These are phyloP conservation scores for Ilyonectria destructans DNA, from an alignment of 2,329 filamentous ascomycete genomes.

Conservation along the genomic window DNA sequence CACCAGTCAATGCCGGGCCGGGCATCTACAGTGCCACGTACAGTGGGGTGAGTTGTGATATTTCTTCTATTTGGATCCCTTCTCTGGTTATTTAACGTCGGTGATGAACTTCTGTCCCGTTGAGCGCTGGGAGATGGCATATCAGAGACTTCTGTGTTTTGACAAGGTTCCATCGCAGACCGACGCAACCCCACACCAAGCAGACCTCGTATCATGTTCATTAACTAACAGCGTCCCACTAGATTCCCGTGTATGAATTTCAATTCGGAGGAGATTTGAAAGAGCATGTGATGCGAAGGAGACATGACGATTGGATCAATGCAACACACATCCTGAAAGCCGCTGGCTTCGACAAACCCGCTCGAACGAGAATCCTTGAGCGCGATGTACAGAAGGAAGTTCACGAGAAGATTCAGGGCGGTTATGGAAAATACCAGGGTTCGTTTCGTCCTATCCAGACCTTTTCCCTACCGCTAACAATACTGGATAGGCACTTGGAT, in stretches of 20 bases:
- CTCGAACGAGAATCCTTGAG: constrained; percentile 94
- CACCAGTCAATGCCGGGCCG: constrained; percentile 52
- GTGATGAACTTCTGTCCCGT: not conserved
- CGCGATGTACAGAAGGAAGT: constrained; percentile 96
- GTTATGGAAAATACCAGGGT: constrained; percentile 99
- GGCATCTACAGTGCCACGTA: constrained; percentile 80
- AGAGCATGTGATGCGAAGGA: constrained; percentile 95
- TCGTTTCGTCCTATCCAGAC: constrained; percentile 36
- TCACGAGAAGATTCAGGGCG: constrained; percentile 98
- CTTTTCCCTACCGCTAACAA: constrained; percentile 24
- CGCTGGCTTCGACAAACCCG: constrained; percentile 97
- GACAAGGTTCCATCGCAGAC: constrained; percentile 9
- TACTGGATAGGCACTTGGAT: constrained; percentile 87
- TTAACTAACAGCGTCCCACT: constrained; percentile 36
- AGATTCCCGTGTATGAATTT: constrained; percentile 97
- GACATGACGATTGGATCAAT: constrained; percentile 97
- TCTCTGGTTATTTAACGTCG: not conserved
- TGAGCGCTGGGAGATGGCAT: not conserved
- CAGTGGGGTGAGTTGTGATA: constrained; percentile 71
- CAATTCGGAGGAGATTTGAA: constrained; percentile 85
- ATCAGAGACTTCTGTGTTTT: constrained; percentile 20
- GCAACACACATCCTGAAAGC: constrained; percentile 99
- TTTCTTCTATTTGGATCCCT: constrained; percentile 20
- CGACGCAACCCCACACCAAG: constrained; percentile 13
- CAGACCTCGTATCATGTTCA: not conserved